Percentiles rank a stretch among this genome's conserved stretches.
phyloP scores from a whole-genome alignment of 1,284 basidiomycete genomes.

The Tausonia pullulans region DNA sequence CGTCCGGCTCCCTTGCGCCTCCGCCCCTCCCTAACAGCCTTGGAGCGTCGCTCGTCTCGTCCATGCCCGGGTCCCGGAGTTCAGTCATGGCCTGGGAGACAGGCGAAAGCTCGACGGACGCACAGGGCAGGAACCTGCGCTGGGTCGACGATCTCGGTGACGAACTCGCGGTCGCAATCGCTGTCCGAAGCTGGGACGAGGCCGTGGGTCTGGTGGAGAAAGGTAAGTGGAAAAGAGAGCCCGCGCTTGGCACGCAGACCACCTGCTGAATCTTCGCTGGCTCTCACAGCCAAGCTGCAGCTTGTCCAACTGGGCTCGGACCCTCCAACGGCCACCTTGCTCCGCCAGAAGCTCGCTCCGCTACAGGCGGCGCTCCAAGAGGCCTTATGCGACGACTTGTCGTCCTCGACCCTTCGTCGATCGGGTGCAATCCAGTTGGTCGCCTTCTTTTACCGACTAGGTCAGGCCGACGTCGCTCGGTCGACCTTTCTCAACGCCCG shows the following conservation, averaged over 20 bases:
- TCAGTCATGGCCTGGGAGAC: neutral
- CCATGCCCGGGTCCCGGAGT: neutral
- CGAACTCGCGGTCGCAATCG: constrained; percentile 81
- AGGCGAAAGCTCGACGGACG: no score
- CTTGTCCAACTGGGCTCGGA: no score
- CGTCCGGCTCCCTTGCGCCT: no score
- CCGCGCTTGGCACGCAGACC: neutral
- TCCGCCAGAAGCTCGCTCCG: constrained; percentile 47
- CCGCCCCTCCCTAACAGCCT: no score
- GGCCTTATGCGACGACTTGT: constrained; percentile 62
- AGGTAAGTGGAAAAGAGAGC: constrained; percentile 39
- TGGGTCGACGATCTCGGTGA: constrained; percentile 88
- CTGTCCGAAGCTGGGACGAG: constrained; percentile 76
- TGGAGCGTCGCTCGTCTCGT: neutral
- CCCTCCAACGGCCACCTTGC: constrained; percentile 32
- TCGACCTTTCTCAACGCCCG: constrained; percentile 74
- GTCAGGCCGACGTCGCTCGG: constrained; percentile 65
- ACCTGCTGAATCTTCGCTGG: no score
- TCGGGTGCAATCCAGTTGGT: constrained; percentile 60
- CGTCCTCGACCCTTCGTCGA: constrained; percentile 66
- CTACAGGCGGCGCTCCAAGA: constrained; percentile 59
- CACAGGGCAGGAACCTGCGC: constrained; percentile 47
- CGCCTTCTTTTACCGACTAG: constrained; percentile 58
- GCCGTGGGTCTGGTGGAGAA: constrained; percentile 74
- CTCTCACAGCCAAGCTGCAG: no score